phyloP scores from a whole-genome alignment of 2,329 filamentous ascomycete species.

The Sclerotinia borealis region DNA sequence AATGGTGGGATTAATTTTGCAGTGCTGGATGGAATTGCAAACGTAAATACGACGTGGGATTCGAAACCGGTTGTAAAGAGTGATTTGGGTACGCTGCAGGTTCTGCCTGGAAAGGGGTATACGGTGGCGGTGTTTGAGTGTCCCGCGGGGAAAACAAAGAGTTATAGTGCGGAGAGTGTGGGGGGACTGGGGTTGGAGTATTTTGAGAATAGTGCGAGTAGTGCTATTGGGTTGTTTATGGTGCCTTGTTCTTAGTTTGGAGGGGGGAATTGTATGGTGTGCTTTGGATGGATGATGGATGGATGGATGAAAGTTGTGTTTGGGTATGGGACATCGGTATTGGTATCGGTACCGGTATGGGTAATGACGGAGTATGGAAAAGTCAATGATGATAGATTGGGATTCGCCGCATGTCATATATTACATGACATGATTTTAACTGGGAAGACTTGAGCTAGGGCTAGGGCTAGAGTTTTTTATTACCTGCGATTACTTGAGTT shows the following conservation, averaged over 20 bases:
- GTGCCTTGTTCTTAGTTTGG: constrained; percentile 12
- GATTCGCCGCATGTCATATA: too few species aligned
- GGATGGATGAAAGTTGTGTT: too few species aligned
- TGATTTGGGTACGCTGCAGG: constrained; percentile 38
- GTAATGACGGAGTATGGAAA: too few species aligned
- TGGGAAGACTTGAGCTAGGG: too few species aligned
- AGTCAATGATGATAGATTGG: too few species aligned
- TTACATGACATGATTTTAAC: too few species aligned
- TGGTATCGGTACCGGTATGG: too few species aligned
- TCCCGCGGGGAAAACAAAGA: constrained; percentile 45
- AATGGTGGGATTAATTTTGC: constrained; percentile 35
- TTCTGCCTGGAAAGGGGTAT: constrained; percentile 50
- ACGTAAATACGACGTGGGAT: constrained; percentile 45
- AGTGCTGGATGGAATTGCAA: constrained; percentile 41
- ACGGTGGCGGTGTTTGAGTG: constrained; percentile 49
- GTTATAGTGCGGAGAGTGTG: constrained; percentile 45
- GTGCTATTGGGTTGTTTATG: constrained; percentile 38
- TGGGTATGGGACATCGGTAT: too few species aligned
- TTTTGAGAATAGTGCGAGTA: constrained; percentile 58
- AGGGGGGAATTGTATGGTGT: neutral
- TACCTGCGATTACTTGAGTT: too few species aligned
- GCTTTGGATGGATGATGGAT: neutral
- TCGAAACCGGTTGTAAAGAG: constrained; percentile 42
- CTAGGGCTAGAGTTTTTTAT: too few species aligned
- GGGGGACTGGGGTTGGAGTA: constrained; percentile 49